These are phyloP conservation scores for Sphenostylis stenocarpa DNA, from an alignment of 306 rosid species.

Conservation along the genomic window DNA sequence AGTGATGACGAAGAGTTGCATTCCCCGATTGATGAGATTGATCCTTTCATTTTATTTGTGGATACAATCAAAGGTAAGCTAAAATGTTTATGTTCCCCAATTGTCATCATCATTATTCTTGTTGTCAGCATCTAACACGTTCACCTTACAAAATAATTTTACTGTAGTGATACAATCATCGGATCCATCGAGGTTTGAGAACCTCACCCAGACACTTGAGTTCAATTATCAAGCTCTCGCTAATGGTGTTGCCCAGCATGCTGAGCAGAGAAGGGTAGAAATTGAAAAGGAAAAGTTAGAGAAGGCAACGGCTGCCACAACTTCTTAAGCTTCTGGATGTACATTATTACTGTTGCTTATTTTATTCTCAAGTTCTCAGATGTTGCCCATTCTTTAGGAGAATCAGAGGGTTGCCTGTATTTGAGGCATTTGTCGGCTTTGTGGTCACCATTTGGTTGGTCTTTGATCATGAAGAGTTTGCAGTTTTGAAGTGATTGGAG, in stretches of 20 bases:
- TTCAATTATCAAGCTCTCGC: constrained; percentile 91
- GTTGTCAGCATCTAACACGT: neutral
- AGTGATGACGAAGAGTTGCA: constrained; percentile 98
- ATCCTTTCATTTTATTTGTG: constrained; percentile 90
- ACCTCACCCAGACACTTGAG: constrained; percentile 80
- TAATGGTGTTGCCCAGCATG: constrained; percentile 85
- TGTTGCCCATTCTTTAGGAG: constrained; percentile 47
- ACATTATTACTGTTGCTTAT: constrained; percentile 36
- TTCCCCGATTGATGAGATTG: constrained; percentile 96
- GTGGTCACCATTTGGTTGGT: constrained; percentile 38
- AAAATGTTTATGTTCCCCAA: neutral
- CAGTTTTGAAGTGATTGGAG: constrained; percentile 48
- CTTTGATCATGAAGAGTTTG: constrained; percentile 35
- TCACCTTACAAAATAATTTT: neutral
- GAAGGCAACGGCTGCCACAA: constrained; percentile 63
- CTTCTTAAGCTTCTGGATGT: constrained; percentile 46
- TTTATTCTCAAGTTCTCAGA: constrained; percentile 32
- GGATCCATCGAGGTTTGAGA: constrained; percentile 79
- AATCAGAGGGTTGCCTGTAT: constrained; percentile 47
- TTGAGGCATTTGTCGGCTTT: constrained; percentile 49
- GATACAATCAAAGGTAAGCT: constrained; percentile 77
- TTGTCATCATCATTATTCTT: neutral
- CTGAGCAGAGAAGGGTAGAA: constrained; percentile 82
- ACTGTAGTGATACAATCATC: constrained; percentile 64
- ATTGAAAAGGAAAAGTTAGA: constrained; percentile 84